Evolutionary conservation across 331 rosid species (phyloP).

Genomic region (Pyrus hybrid): DNA sequence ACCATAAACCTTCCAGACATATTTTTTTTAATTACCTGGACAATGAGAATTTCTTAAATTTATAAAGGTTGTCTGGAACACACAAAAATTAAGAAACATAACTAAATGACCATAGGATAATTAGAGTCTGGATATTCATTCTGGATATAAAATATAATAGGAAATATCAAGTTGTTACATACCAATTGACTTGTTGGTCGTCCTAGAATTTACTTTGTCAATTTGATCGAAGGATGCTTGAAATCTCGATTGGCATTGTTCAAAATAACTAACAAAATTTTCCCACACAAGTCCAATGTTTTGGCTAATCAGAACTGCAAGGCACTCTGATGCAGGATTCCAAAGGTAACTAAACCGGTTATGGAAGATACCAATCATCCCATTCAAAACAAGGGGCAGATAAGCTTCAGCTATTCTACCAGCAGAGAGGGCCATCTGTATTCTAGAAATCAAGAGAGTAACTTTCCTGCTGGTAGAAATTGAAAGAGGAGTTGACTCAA

Average conservation of each 20-base stretch:
- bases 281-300: conserved; percentile 54
- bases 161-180: conserved; percentile 16
- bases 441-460: conserved; percentile 57
- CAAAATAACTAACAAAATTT: conserved; percentile 37
- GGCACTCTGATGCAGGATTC: conserved; percentile 74
- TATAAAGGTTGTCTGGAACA: background rate
- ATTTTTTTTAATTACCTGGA: background rate
- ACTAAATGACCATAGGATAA: background rate
- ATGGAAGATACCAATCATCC: conserved; percentile 68
- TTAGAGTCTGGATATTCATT: background rate
- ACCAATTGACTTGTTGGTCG: conserved; percentile 42
- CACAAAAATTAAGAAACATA: background rate
- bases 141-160: background rate
- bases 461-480: conserved; percentile 63
- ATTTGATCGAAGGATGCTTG: conserved; percentile 31
- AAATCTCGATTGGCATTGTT: conserved; percentile 30
- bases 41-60: background rate
- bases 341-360: conserved; percentile 73
- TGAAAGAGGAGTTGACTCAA: conserved; percentile 75
- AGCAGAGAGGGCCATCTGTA: conserved; percentile 69
- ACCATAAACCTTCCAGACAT: background rate
- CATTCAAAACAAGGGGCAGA: conserved; percentile 58
- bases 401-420: conserved; percentile 55
- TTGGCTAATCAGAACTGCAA: conserved; percentile 54
- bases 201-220: conserved; percentile 15